phyloP scores from a whole-genome alignment of 345 rosid species.

The Populus ilicifolia region DNA sequence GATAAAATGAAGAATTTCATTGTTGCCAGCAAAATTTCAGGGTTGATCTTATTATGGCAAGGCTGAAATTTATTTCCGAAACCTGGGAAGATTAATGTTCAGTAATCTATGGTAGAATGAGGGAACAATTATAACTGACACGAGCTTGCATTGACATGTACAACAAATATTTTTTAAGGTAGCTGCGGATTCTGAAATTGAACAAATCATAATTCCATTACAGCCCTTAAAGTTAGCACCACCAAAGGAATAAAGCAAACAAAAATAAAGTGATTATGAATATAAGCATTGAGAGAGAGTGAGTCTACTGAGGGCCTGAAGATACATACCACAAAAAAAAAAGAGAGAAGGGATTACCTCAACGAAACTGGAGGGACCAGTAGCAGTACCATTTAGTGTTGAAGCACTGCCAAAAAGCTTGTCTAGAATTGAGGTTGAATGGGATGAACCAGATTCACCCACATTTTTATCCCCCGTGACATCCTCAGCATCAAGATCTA shows the following conservation, averaged over 20 bases:
- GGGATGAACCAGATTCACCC: conserved; percentile 32
- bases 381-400: conserved; percentile 43
- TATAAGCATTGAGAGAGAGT: background rate
- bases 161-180: background rate
- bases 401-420: conserved; percentile 62
- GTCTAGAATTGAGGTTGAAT: conserved; percentile 68
- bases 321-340: background rate
- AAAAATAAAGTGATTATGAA: background rate
- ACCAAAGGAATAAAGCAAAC: background rate
- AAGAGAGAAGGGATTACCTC: conserved; percentile 38
- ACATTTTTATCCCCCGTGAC: conserved; percentile 32
- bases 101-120: background rate
- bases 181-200: background rate
- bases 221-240: background rate
- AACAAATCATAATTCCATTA: background rate
- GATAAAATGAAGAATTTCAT: too few species aligned
- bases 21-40: too few species aligned
- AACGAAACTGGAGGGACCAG: conserved; percentile 36
- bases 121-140: background rate
- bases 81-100: background rate
- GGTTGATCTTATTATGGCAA: too few species aligned
- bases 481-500: conserved; percentile 42
- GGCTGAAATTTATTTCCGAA: too few species aligned
- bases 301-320: too few species aligned
- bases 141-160: background rate